Conservation (phyloP, 2,329 filamentous ascomycete species). For the Pseudogymnoascus sp. region DNA sequence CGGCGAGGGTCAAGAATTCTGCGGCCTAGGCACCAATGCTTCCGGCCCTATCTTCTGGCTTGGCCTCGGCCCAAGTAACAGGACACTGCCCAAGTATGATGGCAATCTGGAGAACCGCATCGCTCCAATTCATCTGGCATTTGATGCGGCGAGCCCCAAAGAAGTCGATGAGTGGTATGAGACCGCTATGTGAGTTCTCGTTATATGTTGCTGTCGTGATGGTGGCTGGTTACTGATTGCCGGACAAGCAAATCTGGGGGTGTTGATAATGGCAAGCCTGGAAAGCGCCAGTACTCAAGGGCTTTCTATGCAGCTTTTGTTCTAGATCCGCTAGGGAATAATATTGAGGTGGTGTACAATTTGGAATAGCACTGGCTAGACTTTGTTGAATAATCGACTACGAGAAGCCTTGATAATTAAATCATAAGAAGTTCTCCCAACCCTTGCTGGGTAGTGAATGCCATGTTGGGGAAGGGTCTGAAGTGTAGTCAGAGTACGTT, state of each 20-base stretch:
- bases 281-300: constrained; percentile 16
- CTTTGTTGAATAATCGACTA: background rate
- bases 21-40: constrained; percentile 9
- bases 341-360: constrained; percentile 16
- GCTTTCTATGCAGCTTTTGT: constrained; percentile 21
- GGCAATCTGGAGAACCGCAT: constrained; percentile 4
- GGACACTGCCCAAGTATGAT: background rate
- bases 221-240: background rate
- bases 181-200: constrained; percentile 15
- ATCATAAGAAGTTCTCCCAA: background rate
- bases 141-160: constrained; percentile 10
- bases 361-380: background rate
- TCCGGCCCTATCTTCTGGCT: constrained; percentile 18
- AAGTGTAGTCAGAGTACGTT: background rate
- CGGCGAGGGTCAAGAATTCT: constrained; percentile 12
- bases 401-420: background rate
- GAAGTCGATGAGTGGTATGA: constrained; percentile 17
- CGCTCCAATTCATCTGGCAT: constrained; percentile 16
- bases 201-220: background rate
- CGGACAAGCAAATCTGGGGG: constrained; percentile 15
- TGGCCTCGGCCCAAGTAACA: constrained; percentile 14
- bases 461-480: background rate
- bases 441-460: background rate
- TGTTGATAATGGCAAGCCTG: constrained; percentile 17
- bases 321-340: constrained; percentile 20